Base-by-base conservation (phyloP, 1,139 yeast species). In the Trichomonascaceae sp. region DNA sequence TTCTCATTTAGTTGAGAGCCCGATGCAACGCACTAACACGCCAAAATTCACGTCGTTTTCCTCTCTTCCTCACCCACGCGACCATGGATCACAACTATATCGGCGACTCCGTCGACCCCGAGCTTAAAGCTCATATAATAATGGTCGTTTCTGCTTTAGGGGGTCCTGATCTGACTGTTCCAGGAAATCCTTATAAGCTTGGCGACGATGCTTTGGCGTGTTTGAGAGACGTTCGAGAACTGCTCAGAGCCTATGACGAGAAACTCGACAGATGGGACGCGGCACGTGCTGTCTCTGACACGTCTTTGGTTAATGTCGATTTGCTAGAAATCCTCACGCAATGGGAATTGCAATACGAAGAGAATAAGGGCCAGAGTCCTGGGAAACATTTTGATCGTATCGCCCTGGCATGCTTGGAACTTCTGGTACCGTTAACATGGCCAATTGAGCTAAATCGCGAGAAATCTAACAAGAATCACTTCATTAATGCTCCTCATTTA, bases 151-250 rank as follows among this genome's bases (percentile, higher is more conserved):
- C 93, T 1, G 93, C 96, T 0, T 73, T 89, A 1, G 96, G 96
- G 49, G 96, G 96, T 1, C 77, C 81, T 0, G 96, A 88, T 66
- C 77, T 82, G 53, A 70, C 85, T 0, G 59, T 66, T 2, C 76
- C 75, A 0, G 73, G 75, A 2, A 76, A 81, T 1, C 83, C 85
- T 0, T 93, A 93, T 65, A 82, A 81, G 59, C 76, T 91, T 2
- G 99, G 99, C 10, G 91, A 86, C 60, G 98, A 93, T 66, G 96
- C 97, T 1, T 71, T 87, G 57, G 91, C 91, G 0, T 89, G 98
- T 69, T 72, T 93, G 41, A 85, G 87, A 62, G 99, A 93, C 71
- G 71, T 93, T 58, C 89, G 88, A 66, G 77, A 87, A 61, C 91
- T 98, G 96, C 79, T 93, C 54, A 82, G 82, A 60, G 77, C 86